A percentile compares a stretch with the other conserved stretches of the same genome.
Conservation (phyloP, 2,329 filamentous ascomycete species). For the Penicillium janthinellum region DNA sequence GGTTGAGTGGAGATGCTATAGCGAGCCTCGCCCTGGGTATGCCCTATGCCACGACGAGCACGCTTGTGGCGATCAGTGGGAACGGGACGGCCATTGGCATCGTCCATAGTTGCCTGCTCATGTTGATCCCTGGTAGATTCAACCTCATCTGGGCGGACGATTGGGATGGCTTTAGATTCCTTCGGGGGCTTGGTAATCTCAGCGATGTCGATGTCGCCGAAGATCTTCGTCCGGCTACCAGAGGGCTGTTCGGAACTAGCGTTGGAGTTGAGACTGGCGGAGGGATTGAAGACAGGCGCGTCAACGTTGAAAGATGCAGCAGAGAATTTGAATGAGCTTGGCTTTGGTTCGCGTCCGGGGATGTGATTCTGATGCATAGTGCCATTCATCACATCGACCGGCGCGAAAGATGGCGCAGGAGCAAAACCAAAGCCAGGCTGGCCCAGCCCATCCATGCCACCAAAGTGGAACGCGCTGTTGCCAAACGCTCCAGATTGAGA, state of each 20-base stretch:
- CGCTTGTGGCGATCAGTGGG: slow-evolving; percentile 75
- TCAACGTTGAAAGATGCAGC: slow-evolving; percentile 71
- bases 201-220: slow-evolving; percentile 65
- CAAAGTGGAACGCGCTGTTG: slow-evolving; percentile 47
- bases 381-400: slow-evolving; percentile 37
- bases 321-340: slow-evolving; percentile 64
- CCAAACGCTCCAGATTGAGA: slow-evolving; percentile 49
- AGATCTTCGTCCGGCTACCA: slow-evolving; percentile 54
- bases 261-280: slow-evolving; percentile 33
- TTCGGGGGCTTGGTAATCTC: slow-evolving; percentile 68
- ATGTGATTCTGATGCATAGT: slow-evolving; percentile 20
- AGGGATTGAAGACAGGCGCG: slow-evolving; percentile 74
- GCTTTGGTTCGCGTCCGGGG: slow-evolving; percentile 11
- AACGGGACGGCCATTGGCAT: slow-evolving; percentile 63
- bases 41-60: slow-evolving; percentile 63
- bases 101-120: slow-evolving; percentile 49
- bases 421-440: slow-evolving; percentile 45
- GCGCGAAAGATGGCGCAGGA: slow-evolving; percentile 70
- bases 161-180: slow-evolving; percentile 81
- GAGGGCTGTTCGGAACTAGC: slow-evolving; percentile 24
- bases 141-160: slow-evolving; percentile 65
- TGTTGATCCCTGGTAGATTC: slow-evolving; percentile 44
- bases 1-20: slow-evolving; percentile 62
- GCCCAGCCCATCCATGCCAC: slow-evolving; percentile 28
- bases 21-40: slow-evolving; percentile 71